These are phyloP conservation scores for Ophiostoma australiae DNA, from an alignment of 2,329 filamentous ascomycete species.

Conservation along the genomic window DNA sequence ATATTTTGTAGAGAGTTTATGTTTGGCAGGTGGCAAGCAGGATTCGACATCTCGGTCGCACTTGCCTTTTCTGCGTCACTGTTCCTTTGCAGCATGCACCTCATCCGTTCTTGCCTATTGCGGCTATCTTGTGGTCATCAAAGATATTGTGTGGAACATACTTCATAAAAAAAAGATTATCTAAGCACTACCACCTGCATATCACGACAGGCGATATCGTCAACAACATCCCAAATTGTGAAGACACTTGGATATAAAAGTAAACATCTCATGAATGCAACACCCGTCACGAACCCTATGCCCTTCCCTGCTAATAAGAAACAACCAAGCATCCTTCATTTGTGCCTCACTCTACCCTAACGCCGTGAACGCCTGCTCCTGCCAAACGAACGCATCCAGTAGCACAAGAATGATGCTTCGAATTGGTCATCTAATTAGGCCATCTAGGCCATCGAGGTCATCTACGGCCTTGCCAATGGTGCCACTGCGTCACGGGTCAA, in stretches of 20 bases:
- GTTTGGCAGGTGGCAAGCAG: conserved; percentile 18
- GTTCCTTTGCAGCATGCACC: not conserved
- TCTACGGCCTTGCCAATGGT: conserved; percentile 5
- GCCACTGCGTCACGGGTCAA: conserved; percentile 14
- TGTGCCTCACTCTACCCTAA: not conserved
- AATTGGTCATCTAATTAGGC: not conserved
- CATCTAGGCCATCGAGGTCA: not conserved
- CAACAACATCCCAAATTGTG: not conserved
- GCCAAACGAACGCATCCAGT: conserved; percentile 5
- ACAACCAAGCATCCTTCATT: not conserved
- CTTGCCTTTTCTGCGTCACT: not conserved
- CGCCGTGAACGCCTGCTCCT: not conserved
- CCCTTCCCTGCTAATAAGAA: conserved; percentile 3
- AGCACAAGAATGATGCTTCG: not conserved
- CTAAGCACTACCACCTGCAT: not conserved
- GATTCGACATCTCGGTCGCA: conserved; percentile 9
- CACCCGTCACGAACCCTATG: not conserved
- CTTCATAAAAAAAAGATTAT: not conserved
- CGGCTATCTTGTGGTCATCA: not conserved
- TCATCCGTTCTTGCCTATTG: not conserved
- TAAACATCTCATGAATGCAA: not conserved
- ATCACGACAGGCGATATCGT: not conserved
- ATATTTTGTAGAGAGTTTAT: not conserved
- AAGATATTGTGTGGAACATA: not conserved
- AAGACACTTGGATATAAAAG: not conserved